These are phyloP conservation scores for Fusarium circinatum DNA, from an alignment of 2,329 filamentous ascomycete genomes.

Conservation along the genomic window DNA sequence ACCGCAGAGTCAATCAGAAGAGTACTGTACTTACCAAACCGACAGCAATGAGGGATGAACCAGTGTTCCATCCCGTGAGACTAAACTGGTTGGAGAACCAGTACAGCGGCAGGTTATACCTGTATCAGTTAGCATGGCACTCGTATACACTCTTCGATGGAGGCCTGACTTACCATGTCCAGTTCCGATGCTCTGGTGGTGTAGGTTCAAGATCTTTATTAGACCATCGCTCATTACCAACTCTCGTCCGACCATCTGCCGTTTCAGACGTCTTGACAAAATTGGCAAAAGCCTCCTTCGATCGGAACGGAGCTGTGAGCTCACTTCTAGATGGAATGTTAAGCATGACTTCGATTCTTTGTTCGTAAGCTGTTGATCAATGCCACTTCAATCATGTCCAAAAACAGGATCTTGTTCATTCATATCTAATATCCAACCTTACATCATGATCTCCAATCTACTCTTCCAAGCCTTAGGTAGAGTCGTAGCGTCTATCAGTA, in stretches of 20 bases:
- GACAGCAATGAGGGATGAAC: background rate
- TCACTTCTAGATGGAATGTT: background rate
- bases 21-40: background rate
- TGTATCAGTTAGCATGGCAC: fast-evolving
- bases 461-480: background rate
- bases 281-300: background rate
- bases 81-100: background rate
- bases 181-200: background rate
- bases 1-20: too few species aligned
- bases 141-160: too few species aligned
- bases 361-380: too few species aligned
- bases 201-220: background rate
- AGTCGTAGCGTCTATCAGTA: background rate
- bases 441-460: background rate
- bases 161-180: background rate
- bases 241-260: background rate
- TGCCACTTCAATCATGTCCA: too few species aligned
- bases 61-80: background rate
- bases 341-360: background rate
- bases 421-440: background rate
- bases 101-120: background rate
- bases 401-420: background rate
- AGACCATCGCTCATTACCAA: background rate
- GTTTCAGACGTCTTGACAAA: background rate
- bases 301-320: background rate